Percentiles rank a stretch among this genome's conserved stretches.
Conservation (phyloP, 805 yeast genomes). For the Metschnikowia hibisci region DNA sequence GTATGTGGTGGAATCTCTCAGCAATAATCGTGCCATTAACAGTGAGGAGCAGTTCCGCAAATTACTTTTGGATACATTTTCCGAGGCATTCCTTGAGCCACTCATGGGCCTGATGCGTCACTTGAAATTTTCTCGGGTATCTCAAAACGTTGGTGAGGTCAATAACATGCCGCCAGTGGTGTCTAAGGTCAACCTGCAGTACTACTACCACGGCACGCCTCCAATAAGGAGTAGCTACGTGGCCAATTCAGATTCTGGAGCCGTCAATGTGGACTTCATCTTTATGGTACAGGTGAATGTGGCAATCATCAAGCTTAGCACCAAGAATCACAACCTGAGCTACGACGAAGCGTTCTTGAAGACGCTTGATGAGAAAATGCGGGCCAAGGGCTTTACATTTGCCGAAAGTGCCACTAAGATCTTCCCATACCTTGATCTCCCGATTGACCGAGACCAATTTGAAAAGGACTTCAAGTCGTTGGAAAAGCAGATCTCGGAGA, state of each 20-base stretch:
- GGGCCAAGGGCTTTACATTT: conserved; percentile 15
- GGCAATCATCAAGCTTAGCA: conserved; percentile 16
- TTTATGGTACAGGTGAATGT: conserved; percentile 18
- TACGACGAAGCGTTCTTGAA: conserved; percentile 15
- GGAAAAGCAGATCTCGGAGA: conserved; percentile 11
- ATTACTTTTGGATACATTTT: conserved; percentile 31
- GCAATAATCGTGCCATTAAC: conserved; percentile 20
- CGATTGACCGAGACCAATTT: conserved; percentile 14
- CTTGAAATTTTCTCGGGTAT: conserved; percentile 26
- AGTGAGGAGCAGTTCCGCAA: conserved; percentile 36
- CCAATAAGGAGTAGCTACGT: conserved; percentile 14
- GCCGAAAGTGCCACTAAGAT: conserved; percentile 15
- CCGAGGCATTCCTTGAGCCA: conserved; percentile 37
- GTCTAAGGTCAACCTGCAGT: conserved; percentile 18
- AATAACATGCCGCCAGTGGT: conserved; percentile 17
- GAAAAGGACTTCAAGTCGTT: conserved; percentile 14
- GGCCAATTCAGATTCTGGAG: conserved; percentile 10
- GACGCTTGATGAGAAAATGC: conserved; percentile 16
- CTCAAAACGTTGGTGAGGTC: conserved; percentile 28
- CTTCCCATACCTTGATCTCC: conserved; percentile 10
- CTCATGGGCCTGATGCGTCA: conserved; percentile 33
- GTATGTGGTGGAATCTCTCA: conserved; percentile 21
- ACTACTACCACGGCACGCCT: conserved; percentile 18
- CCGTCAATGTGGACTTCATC: conserved; percentile 14
- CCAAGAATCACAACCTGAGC: conserved; percentile 11